A percentile compares a stretch with the other conserved stretches of the same genome.
Conservation (phyloP, 2,329 filamentous ascomycete species). For the Dothistroma septosporum region DNA sequence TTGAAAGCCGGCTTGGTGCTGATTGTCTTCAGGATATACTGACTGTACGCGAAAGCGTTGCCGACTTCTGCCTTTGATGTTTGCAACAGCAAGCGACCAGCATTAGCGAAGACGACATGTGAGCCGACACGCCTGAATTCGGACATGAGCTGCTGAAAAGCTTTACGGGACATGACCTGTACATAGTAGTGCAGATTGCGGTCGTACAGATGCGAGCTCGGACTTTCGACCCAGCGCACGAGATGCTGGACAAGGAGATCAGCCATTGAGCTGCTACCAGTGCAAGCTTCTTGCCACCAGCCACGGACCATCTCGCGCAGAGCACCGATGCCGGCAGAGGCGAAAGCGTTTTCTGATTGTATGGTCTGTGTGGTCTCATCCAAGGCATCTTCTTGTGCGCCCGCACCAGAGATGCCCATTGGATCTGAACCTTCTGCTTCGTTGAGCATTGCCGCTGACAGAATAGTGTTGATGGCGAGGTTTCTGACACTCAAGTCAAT, state of each 20-base stretch:
- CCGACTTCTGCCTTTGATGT: slow-evolving; percentile 96
- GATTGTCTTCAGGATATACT: slow-evolving; percentile 97
- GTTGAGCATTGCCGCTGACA: slow-evolving; percentile 94
- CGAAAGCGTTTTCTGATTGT: slow-evolving; percentile 84
- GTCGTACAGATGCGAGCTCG: slow-evolving; percentile 92
- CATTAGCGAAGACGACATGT: slow-evolving; percentile 89
- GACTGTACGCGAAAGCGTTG: slow-evolving; percentile 92
- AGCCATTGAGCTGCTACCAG: slow-evolving; percentile 85
- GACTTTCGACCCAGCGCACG: slow-evolving; percentile 93
- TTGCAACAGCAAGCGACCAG: slow-evolving; percentile 84
- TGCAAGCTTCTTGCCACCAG: slow-evolving; percentile 86
- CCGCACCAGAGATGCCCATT: slow-evolving; percentile 76
- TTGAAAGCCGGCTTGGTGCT: slow-evolving; percentile 93
- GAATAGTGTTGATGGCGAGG: slow-evolving; percentile 92
- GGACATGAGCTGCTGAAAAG: slow-evolving; percentile 92
- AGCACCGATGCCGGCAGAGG: slow-evolving; percentile 84
- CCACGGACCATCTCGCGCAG: slow-evolving; percentile 97
- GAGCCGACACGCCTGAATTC: slow-evolving; percentile 95
- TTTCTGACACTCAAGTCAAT: slow-evolving; percentile 94
- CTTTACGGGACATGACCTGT: slow-evolving; percentile 97
- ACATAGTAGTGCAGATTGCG: slow-evolving; percentile 93
- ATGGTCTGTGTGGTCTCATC: slow-evolving; percentile 65
- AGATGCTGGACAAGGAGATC: slow-evolving; percentile 97
- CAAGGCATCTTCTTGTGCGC: slow-evolving; percentile 55
- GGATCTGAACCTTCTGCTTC: slow-evolving; percentile 89